phyloP scores from a whole-genome alignment of 305 asterid species.

The Coffea humblotiana region DNA sequence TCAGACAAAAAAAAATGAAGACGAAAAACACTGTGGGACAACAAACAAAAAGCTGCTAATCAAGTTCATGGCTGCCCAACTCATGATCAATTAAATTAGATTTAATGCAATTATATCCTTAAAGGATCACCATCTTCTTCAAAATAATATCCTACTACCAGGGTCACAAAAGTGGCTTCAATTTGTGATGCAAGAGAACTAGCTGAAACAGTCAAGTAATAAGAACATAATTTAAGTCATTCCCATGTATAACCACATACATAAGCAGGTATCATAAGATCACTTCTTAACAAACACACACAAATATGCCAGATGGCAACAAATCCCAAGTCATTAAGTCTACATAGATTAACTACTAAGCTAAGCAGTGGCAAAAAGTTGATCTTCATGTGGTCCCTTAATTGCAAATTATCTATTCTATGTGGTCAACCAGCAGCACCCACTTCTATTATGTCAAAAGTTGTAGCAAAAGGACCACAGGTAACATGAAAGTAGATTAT shows the following conservation, averaged over 20 bases:
- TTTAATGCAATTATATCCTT: not conserved
- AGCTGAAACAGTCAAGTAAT: not conserved
- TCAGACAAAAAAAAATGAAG: not conserved
- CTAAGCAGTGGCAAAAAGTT: not conserved
- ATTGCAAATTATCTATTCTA: not conserved
- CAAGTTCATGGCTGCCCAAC: not conserved
- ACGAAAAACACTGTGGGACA: not conserved
- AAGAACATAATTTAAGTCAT: not conserved
- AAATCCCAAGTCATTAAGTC: not conserved
- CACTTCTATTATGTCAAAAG: not conserved
- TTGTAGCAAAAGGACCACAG: not conserved
- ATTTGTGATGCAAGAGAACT: not conserved
- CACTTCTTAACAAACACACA: not conserved
- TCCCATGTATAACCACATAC: not conserved
- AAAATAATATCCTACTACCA: not conserved
- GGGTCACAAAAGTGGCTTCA: too few relatives aligned
- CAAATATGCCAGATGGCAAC: not conserved
- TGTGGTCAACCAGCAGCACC: not conserved
- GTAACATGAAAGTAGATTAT: not conserved
- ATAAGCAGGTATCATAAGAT: not conserved
- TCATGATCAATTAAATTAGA: not conserved
- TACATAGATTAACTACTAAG: not conserved
- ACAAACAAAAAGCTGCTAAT: not conserved
- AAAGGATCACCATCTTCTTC: not conserved
- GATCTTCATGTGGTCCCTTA: not conserved